Evolutionary conservation across 805 yeast genomes (phyloP), one percentile per base, ranked within the genome.

Genomic region (Candida ipomoeae): DNA sequence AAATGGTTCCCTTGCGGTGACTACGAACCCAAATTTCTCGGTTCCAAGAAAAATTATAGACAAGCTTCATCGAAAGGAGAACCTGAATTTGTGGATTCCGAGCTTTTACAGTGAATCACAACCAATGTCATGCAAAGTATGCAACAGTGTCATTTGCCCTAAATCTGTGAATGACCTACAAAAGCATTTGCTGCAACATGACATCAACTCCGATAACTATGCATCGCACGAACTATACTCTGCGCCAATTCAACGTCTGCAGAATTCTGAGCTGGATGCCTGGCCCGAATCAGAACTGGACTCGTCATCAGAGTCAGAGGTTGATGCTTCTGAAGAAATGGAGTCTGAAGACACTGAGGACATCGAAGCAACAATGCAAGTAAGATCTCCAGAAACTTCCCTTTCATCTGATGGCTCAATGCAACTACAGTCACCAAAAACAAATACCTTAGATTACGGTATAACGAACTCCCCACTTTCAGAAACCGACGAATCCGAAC

Each of bases 161-260:
- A 14, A 42, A 14, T 33, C 18, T 26, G 33, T 36, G 10, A 8
- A 41, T 6, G 36, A 21, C 21, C n/a, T 44, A 8, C 20, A 18
- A 18, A 14, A 15, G 10, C 57, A 54, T 43, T 49, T 54, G 44
- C 31, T 15, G 10, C 11, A 14, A 10, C 56, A 54, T 32, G 49
- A 36, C 2, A 50, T 54, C 18, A 39, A 36, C 8, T n/a, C 31
- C 5, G 46, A 46, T 14, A 51, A 51, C 15, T 32, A 42, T 32
- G 18, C 20, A 8, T 10, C 38, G 11, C 45, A 42, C 3, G 31
- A 23, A 6, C 14, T 23, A 20, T 32, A 18, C 38, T 32, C 18
- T 20, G 20, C 18, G 11, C 7, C 37, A 15, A 8, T 32, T 8
- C 18, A 42, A 17, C 31, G 13, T 4, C 2, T 8, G 10, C 36